These are phyloP conservation scores for Psilocybe sp. DNA, from an alignment of 768 basidiomycete species.

Conservation along the genomic window DNA sequence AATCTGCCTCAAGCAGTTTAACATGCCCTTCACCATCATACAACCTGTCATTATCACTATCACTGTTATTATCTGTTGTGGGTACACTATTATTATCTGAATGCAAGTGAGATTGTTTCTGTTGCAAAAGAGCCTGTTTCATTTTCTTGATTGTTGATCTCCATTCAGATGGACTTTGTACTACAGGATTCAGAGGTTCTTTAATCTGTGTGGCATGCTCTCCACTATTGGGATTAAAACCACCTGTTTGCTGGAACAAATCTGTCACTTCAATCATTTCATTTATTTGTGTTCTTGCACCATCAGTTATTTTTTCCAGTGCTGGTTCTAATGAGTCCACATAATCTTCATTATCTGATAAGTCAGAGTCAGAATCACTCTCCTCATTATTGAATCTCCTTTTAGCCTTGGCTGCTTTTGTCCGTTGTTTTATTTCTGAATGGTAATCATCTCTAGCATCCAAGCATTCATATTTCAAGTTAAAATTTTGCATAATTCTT, in stretches of 20 bases:
- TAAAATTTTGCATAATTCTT: slow-evolving; percentile 25
- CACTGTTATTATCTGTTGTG: background rate
- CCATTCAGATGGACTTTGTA: background rate
- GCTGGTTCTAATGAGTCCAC: background rate
- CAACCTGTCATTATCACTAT: background rate
- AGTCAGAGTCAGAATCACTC: background rate
- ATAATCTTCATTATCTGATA: background rate
- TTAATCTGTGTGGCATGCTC: background rate
- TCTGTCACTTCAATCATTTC: background rate
- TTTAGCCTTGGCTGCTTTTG: background rate
- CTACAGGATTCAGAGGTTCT: background rate
- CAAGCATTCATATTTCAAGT: slow-evolving; percentile 31
- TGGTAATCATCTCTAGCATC: slow-evolving; percentile 32
- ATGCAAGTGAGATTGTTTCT: background rate
- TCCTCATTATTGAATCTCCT: background rate
- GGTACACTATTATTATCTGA: background rate
- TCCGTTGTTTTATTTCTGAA: slow-evolving; percentile 13
- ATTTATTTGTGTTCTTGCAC: background rate
- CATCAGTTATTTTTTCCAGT: background rate
- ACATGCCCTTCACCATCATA: background rate
- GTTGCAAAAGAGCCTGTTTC: background rate
- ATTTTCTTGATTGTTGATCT: background rate
- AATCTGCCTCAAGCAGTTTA: background rate
- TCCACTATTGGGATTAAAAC: background rate
- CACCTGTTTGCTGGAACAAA: background rate